Base-by-base conservation (phyloP, 345 rosid genomes). In the Citrus medica region DNA sequence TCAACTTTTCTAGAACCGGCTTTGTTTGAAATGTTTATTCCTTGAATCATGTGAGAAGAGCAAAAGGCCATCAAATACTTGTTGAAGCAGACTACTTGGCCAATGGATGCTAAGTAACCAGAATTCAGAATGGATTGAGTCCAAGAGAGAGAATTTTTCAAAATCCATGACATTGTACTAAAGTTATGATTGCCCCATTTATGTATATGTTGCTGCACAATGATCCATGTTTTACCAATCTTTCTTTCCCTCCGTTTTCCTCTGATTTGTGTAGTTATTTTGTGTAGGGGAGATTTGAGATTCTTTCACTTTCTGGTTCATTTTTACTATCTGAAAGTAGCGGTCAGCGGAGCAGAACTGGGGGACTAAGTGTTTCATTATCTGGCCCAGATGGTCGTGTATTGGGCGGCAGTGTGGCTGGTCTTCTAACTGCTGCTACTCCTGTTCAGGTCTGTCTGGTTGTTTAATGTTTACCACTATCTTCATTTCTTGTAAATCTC, bases 331-430 rank as follows among this genome's bases (percentile, higher is more conserved):
- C 94, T 12, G 99, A 94, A 75, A 86, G 82, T 83, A 89, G 85
- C 53, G 97, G 91, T 73, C 90, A 85, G 74, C 86, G 90, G 79
- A 90, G 92, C 84, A 90, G 98, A 85, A 78, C 88, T 28, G 95
- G 98, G 30, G 93, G 88, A 21, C 82, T 96, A 71, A 94, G 95
- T 56, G 92, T 94, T 27, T 90, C 95, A 10, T 78, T 96, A 46
- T 90, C 98, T 79, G 97, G 94, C 32, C 88, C 95, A 14, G 98
- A 96, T 85, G 99, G 99, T 24, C 90, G 89, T 66, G 92, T 96
- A 79, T 78, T 96, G 21, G 99, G 99, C 48, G 99, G 98, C 32
- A 69, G 92, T 16, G 98, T 96, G 42, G 98, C 92, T 40, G 99
- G 99, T 67, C 88, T 86, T 77, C 86, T 96, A 55, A 83, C 83